Evolutionary conservation across 305 asterid genomes (phyloP), one percentile per base, ranked within the genome.

Genomic region (Fraxinus xanthoxyloides): DNA sequence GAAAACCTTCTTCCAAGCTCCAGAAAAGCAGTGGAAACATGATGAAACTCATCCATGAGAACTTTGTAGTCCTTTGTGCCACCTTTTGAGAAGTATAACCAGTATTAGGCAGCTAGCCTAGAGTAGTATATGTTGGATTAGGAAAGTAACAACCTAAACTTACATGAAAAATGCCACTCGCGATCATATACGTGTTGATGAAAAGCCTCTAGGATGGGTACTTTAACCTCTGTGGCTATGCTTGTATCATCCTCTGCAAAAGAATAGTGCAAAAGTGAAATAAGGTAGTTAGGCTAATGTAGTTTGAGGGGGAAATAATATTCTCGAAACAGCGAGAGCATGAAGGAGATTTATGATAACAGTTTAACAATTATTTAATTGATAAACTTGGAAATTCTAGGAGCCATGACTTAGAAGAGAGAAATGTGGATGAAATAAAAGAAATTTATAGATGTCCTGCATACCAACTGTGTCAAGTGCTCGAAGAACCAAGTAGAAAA

Each of bases 21-120:
- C 83, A 82, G 82, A 85, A 89, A 87, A 79, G 92, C 92, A 75
- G 89, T 85, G 15, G 89, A 86, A 75, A 89, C 87, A 72, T 84
- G 86, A 82, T 79, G 88, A 79, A 89, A 87, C 83, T 89, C 89
- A 75, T 89, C 92, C 92, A 87, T 89, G 65, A 89, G 89, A 82
- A 89, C 87, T 85, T 85, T 89, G 85, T 89, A 89, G 17, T 87
- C 86, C 86, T 89, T 87, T n/a, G 88, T 87, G 82, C 92, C 92
- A 82, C 90, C 92, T 89, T 12, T 76, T 23, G 19, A 48, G 70
- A 75, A 48, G 59, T 48, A 48, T 48, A 48, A 48, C 59, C 59
- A 48, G 21, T 48, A 48, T 48, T 48, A 48, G 59, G 59, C 59
- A 48, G 59, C 59, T 17, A 48, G 19, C 59, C 59, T 48, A 15